A percentile compares a stretch with the other conserved stretches of the same genome.
Evolutionary conservation across 176 grass and related monocot species (phyloP).

Genomic region (Pontederia crassipes): DNA sequence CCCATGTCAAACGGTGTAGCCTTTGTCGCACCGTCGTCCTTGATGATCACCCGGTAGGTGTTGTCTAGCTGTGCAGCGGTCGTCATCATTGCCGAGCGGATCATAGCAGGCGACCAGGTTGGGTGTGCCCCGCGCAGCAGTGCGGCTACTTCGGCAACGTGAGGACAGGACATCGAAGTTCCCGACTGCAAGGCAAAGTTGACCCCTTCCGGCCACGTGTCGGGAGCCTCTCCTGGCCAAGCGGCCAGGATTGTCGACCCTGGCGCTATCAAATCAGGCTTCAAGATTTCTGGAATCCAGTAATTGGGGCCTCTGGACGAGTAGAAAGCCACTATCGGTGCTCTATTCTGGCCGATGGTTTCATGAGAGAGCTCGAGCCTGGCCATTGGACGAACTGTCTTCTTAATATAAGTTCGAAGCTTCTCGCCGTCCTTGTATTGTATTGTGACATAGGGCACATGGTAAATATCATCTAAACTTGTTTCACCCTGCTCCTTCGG

Average conservation of each 20-base stretch:
- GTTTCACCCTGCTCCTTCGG: too few relatives aligned
- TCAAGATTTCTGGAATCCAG: slow-evolving; percentile 14
- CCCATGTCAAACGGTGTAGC: too few relatives aligned
- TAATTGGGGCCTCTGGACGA: slow-evolving; percentile 14
- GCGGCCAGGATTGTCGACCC: slow-evolving; percentile 16
- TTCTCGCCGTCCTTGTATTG: neutral
- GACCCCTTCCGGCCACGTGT: slow-evolving; percentile 10
- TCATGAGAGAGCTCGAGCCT: neutral
- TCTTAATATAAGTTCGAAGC: slow-evolving; percentile 11
- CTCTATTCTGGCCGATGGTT: slow-evolving; percentile 10
- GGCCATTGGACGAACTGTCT: too few relatives aligned
- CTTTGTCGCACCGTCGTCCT: too few relatives aligned
- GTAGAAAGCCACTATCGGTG: slow-evolving; percentile 13
- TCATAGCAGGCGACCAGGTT: too few relatives aligned
- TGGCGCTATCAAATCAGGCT: slow-evolving; percentile 27
- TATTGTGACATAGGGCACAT: slow-evolving; percentile 8
- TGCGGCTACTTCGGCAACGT: too few relatives aligned
- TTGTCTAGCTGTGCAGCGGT: too few relatives aligned
- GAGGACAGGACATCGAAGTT: slow-evolving; percentile 28
- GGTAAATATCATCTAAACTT: neutral
- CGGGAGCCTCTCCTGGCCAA: too few relatives aligned
- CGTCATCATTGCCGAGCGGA: too few relatives aligned
- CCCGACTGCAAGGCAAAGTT: slow-evolving; percentile 18
- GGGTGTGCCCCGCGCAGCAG: too few relatives aligned
- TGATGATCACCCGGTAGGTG: too few relatives aligned